Evolutionary conservation across 208 protist genomes (phyloP), one percentile per base, ranked within the genome.

Genomic region (Acanthamoeba sp.): DNA sequence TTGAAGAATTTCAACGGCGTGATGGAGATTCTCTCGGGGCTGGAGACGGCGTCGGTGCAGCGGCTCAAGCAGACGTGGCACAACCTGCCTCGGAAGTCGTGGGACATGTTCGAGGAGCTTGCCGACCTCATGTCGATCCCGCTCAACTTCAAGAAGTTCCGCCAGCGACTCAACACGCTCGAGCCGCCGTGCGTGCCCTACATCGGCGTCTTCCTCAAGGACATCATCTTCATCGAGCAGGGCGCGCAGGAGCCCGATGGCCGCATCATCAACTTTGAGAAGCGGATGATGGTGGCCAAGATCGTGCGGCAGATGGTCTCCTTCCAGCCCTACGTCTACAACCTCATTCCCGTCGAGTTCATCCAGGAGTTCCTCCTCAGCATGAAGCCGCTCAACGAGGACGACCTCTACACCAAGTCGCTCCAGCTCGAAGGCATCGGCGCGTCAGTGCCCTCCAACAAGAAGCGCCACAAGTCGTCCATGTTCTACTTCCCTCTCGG

Each of bases 191-290:
- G 78, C 42, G 91, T 95, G 50, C 94, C 94, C 62, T 85, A 93
- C 50, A 87, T 92, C 24, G 91, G 66, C 7, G 32, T 95, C 40
- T 95, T 94, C 62, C 76, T 95, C 20, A 95, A 73, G 38, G 95
- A 95, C 84, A 73, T 95, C 36, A 95, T 73, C 5, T 76, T n/a
- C 27, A 48, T 89, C 45, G 80, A 89, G 48, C 80, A 89, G 80
- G 80, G 80, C 80, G 45, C 27, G 7, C 18, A 62, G 80, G 80
- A 89, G 22, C 50, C 80, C 48, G 90, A 95, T 14, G 93, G 93
- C 38, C 45, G 55, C 22, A 84, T 96, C 18, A 94, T 96, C 93
- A 96, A 96, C 27, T 96, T 96, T 40, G 50, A 71, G 10, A 96
- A 96, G 64, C 73, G 95, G 38, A 42, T 22, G 59, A 76, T 76